Conservation (phyloP, 2,329 filamentous ascomycete species). For the Diaporthe amygdali region DNA sequence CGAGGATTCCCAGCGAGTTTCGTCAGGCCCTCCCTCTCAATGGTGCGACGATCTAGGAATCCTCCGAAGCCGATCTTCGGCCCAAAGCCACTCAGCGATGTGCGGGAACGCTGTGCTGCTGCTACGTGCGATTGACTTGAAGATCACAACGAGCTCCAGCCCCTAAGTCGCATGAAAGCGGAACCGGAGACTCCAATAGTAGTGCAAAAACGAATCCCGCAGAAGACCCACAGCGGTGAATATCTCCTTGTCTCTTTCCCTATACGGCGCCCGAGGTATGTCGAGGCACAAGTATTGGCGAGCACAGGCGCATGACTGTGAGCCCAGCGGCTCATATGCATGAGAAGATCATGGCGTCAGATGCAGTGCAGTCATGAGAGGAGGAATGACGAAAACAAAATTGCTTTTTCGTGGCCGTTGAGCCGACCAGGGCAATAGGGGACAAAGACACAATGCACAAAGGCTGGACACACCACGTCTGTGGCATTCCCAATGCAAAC, state of each 20-base stretch:
- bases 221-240: neutral
- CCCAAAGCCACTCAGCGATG: neutral
- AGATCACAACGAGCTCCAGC: neutral
- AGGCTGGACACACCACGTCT: neutral
- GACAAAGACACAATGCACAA: neutral
- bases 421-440: neutral
- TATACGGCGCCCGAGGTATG: neutral
- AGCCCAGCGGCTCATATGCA: neutral
- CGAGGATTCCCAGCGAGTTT: neutral
- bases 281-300: neutral
- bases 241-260: neutral
- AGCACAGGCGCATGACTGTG: neutral
- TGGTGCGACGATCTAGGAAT: neutral
- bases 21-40: neutral
- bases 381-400: neutral
- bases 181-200: neutral
- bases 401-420: neutral
- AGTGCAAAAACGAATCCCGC: neutral
- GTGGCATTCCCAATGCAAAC: neutral
- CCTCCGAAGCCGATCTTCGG: neutral
- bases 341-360: neutral
- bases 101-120: neutral
- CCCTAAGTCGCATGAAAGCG: neutral
- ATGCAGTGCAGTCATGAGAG: neutral
- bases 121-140: neutral